phyloP scores from a whole-genome alignment of 805 yeast genomes.

The Saturnispora galanensis region DNA sequence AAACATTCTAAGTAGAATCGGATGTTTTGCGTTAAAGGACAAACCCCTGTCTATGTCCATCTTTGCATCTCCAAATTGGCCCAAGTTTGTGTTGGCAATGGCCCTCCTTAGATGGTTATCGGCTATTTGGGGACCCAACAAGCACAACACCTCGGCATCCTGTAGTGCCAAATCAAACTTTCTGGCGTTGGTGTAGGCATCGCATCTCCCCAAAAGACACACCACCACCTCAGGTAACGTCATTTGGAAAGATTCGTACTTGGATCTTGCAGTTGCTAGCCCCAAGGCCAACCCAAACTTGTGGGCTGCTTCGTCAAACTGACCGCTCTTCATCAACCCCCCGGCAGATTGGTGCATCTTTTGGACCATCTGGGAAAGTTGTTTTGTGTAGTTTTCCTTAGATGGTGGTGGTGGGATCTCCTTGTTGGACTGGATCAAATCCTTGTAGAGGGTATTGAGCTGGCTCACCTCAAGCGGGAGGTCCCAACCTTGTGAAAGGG shows the following conservation, averaged over 20 bases:
- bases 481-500: slow-evolving; percentile 15
- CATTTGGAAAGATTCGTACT: slow-evolving; percentile 65
- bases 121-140: slow-evolving; percentile 48
- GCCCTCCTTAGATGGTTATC: slow-evolving; percentile 69
- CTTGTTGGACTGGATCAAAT: slow-evolving; percentile 34
- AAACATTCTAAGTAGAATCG: slow-evolving; percentile 39
- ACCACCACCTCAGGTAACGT: slow-evolving; percentile 59
- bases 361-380: slow-evolving; percentile 47
- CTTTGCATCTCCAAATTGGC: slow-evolving; percentile 51
- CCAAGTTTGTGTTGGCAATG: slow-evolving; percentile 51
- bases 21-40: slow-evolving; percentile 47
- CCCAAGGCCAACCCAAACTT: slow-evolving; percentile 59
- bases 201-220: slow-evolving; percentile 62
- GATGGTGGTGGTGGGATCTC: slow-evolving; percentile 49
- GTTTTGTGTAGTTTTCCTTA: slow-evolving; percentile 44
- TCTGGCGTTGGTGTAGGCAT: slow-evolving; percentile 48
- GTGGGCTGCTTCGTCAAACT: slow-evolving; percentile 51
- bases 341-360: slow-evolving; percentile 59
- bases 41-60: slow-evolving; percentile 67
- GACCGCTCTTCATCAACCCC: slow-evolving; percentile 42
- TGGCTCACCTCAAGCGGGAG: slow-evolving; percentile 26
- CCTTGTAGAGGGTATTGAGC: slow-evolving; percentile 28
- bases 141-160: slow-evolving; percentile 59
- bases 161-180: slow-evolving; percentile 50
- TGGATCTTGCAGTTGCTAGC: slow-evolving; percentile 55